Conservation (phyloP, 257 asterid species). For the Paraleonurus japonicus region DNA sequence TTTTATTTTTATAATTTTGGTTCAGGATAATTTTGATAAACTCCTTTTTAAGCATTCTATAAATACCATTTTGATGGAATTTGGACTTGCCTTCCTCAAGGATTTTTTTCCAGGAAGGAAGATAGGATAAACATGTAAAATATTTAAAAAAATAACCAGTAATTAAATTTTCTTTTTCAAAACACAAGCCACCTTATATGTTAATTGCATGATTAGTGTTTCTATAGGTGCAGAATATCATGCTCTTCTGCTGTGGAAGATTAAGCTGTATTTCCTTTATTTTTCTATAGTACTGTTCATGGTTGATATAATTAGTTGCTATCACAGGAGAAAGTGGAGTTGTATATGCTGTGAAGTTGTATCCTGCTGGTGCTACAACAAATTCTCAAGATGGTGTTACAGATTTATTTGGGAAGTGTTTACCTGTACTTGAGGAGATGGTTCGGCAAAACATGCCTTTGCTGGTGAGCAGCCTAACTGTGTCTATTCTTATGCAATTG, state of each 20-base stretch:
- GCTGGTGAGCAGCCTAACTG: slow-evolving; percentile 51
- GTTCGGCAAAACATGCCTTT: slow-evolving; percentile 82
- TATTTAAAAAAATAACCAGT: not conserved
- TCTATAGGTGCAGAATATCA: not conserved
- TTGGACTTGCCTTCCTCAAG: not conserved
- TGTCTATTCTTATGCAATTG: not conserved
- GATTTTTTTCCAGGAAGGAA: not conserved
- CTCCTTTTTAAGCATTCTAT: not conserved
- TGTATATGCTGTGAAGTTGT: slow-evolving; percentile 82
- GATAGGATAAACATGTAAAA: too few species aligned
- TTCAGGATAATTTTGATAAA: not conserved
- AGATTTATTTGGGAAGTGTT: slow-evolving; percentile 87
- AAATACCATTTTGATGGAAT: not conserved
- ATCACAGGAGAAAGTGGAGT: slow-evolving; percentile 71
- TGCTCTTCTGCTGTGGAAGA: not conserved
- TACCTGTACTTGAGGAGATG: slow-evolving; percentile 95
- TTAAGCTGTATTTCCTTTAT: not conserved
- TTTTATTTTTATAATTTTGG: not conserved
- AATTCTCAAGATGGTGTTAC: slow-evolving; percentile 99
- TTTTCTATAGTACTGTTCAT: slow-evolving; percentile 8
- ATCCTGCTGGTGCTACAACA: slow-evolving; percentile 99
- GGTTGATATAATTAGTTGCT: slow-evolving; percentile 11
- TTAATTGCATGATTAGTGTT: not conserved
- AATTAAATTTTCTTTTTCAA: not conserved
- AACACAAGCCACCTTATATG: not conserved